These are phyloP conservation scores for Skeletonema potamos DNA, from an alignment of 108 stramenopile genomes.

Conservation along the genomic window DNA sequence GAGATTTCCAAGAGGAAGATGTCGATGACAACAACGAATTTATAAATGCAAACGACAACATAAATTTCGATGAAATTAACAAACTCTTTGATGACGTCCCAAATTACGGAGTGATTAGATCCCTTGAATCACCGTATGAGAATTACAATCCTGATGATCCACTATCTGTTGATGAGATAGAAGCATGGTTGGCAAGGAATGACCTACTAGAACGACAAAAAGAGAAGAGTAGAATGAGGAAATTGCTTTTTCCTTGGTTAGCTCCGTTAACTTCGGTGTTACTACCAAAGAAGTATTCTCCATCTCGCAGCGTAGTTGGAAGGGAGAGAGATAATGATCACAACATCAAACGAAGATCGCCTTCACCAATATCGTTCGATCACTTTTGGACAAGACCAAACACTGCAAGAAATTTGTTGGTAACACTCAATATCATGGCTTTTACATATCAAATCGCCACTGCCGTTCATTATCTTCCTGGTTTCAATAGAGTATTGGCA, in stretches of 20 bases:
- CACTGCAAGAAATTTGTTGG: slow-evolving; percentile 36
- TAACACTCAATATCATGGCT: slow-evolving; percentile 42
- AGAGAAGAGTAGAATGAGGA: background rate
- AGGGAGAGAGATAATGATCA: background rate
- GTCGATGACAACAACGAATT: slow-evolving; percentile 4
- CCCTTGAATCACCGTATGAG: slow-evolving; percentile 16
- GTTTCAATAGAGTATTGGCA: slow-evolving; percentile 60
- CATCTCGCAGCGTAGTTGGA: background rate
- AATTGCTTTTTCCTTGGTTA: slow-evolving; percentile 30
- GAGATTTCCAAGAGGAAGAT: background rate
- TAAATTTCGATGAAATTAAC: slow-evolving; percentile 27
- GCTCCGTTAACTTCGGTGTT: slow-evolving; percentile 23
- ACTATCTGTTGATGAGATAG: slow-evolving; percentile 28
- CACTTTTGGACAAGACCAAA: slow-evolving; percentile 20
- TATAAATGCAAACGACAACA: slow-evolving; percentile 11
- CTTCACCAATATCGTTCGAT: background rate
- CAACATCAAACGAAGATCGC: background rate
- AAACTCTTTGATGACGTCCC: slow-evolving; percentile 34
- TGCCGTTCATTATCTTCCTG: slow-evolving; percentile 47
- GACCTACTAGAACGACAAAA: slow-evolving; percentile 10
- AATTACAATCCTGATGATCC: slow-evolving; percentile 11
- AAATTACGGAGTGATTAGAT: slow-evolving; percentile 28
- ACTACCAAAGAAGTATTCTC: slow-evolving; percentile 25
- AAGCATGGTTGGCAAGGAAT: slow-evolving; percentile 20
- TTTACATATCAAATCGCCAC: slow-evolving; percentile 67